phyloP scores from a whole-genome alignment of 768 basidiomycete genomes.

The Mycena rebaudengoi region DNA sequence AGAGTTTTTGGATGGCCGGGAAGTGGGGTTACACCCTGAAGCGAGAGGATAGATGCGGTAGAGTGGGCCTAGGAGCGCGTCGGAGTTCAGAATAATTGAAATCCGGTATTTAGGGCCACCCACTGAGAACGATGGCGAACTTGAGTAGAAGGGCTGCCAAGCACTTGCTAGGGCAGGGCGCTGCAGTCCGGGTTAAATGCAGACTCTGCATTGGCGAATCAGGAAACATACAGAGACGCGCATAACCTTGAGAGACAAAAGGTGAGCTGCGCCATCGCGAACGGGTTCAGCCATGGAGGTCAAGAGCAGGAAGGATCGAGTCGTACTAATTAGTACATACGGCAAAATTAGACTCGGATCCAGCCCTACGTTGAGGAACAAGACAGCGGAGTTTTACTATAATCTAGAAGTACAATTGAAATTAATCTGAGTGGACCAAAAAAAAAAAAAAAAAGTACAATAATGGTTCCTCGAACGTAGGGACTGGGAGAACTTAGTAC shows the following conservation, averaged over 20 bases:
- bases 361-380: no score
- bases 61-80: constrained; percentile 62
- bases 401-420: no score
- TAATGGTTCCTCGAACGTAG: no score
- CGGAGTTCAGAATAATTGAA: no score
- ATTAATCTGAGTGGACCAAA: no score
- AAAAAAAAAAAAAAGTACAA: no score
- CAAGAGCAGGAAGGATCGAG: no score
- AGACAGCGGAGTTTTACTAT: no score
- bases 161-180: constrained; percentile 76
- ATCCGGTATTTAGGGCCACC: constrained; percentile 27
- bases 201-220: neutral
- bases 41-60: constrained; percentile 77
- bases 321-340: no score
- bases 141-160: constrained; percentile 91
- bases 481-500: no score
- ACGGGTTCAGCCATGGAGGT: constrained; percentile 17
- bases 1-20: constrained; percentile 84
- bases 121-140: constrained; percentile 80
- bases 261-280: constrained; percentile 66
- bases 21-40: constrained; percentile 77
- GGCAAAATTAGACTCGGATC: no score
- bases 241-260: constrained; percentile 87
- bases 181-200: constrained; percentile 44
- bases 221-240: constrained; percentile 76